Base-by-base conservation (phyloP, 345 rosid species). In the Erucastrum elatum region DNA sequence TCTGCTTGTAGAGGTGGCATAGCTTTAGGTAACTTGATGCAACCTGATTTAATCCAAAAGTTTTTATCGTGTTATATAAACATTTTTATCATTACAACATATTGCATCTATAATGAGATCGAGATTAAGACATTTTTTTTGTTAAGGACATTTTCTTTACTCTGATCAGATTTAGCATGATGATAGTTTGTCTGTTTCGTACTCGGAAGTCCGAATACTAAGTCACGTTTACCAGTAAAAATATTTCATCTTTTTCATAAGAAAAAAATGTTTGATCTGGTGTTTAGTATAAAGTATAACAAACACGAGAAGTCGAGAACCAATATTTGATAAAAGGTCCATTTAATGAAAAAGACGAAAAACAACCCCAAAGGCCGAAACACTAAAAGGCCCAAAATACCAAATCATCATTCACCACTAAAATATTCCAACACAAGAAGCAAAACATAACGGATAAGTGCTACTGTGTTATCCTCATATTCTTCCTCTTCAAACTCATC, bases 391-490 rank as follows among this genome's bases (percentile, higher is more conserved):
- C 68, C 81, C 76, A 39, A 59, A 33, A 59, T 8, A 56, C 11
- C 9, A 67, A 73, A 7, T 67, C 64, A 68, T 79, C 67, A 16
- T 6, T 73, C 26, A 79, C 82, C 78, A 79, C 82, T 34, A 49
- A 79, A 73, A 46, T 39, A 17, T 60, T 51, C 66, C 13, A 35
- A 35, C 61, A 61, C 31, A 44, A 46, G 11, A 44, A 46, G 8
- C 44, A 60, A 78, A 66, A 66, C 77, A 60, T 60, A 79, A 67
- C 69, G 64, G 82, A 79, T 79, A 79, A 79, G 82, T 67, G 72
- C 72, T 72, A 72, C 59, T 73, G 17, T 60, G 74, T 78, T 73
- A 73, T 67, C 78, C 31, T 68, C 82, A 72, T 78, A 56, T 60
- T 35, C 49, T 16, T 6, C 31, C 31, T 29, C 69, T 65, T 21